Percentiles rank a stretch among this genome's conserved stretches.
phyloP scores from a whole-genome alignment of 306 rosid species.

The Cicer chorassanicum region DNA sequence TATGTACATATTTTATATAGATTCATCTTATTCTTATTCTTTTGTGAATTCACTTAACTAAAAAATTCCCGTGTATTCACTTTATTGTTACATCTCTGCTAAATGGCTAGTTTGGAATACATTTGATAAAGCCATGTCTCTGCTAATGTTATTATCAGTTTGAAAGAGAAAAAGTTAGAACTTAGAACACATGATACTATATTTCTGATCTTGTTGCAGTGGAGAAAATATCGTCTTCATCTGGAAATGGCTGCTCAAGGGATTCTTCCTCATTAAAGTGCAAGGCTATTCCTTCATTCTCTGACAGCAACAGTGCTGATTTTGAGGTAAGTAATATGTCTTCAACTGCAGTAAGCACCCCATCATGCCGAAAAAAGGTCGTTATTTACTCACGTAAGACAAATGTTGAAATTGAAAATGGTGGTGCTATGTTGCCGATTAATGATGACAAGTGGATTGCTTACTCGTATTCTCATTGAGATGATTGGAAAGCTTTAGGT shows the following conservation, averaged over 20 bases:
- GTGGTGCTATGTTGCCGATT: constrained; percentile 45
- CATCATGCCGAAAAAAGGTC: constrained; percentile 30
- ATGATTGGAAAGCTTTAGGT: constrained; percentile 1
- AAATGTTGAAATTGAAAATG: constrained; percentile 44
- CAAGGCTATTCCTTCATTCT: constrained; percentile 26
- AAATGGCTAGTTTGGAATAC: not conserved
- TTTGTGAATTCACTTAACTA: too few relatives aligned
- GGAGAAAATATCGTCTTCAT: constrained; percentile 37
- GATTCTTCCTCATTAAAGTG: constrained; percentile 21
- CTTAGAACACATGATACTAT: constrained; percentile 14
- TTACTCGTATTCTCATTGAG: constrained; percentile 42
- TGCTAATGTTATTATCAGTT: not conserved
- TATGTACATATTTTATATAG: too few relatives aligned
- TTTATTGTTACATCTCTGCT: too few relatives aligned
- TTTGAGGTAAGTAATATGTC: constrained; percentile 22
- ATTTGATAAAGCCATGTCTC: not conserved
- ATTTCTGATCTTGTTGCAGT: constrained; percentile 40
- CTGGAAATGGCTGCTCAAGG: constrained; percentile 33
- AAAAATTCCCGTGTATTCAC: too few relatives aligned
- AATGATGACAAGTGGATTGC: constrained; percentile 68
- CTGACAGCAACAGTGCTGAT: constrained; percentile 31
- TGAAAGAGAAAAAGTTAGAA: constrained; percentile 14
- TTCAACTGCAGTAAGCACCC: constrained; percentile 36
- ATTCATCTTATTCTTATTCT: too few relatives aligned
- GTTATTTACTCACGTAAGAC: constrained; percentile 49